phyloP scores from a whole-genome alignment of 441 rosid genomes.

The Brassica balearica region DNA sequence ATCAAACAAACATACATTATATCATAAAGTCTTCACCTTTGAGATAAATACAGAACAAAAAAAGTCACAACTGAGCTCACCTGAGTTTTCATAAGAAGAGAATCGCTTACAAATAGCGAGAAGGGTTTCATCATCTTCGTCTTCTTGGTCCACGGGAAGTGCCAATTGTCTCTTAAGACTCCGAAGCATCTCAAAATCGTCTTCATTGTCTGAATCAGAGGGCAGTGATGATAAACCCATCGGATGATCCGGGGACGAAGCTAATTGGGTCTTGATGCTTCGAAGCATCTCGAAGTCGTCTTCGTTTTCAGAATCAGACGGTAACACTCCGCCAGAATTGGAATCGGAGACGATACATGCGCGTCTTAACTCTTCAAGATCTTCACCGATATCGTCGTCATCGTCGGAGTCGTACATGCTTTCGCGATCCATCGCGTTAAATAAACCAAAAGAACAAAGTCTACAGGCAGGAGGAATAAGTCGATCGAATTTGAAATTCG shows the following conservation, averaged over 20 bases:
- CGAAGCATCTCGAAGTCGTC: conserved; percentile 67
- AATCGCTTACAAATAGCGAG: conserved; percentile 67
- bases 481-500: background rate
- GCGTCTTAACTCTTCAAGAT: conserved; percentile 71
- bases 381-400: conserved; percentile 55
- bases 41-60: background rate
- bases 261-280: conserved; percentile 53
- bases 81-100: conserved; percentile 25
- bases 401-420: conserved; percentile 12
- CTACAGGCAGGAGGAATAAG: background rate
- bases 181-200: conserved; percentile 64
- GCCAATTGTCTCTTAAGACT: conserved; percentile 56
- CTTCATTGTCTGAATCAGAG: conserved; percentile 59
- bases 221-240: conserved; percentile 21
- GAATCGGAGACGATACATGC: conserved; percentile 60
- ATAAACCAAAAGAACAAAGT: background rate
- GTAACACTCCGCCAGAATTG: conserved; percentile 4
- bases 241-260: conserved; percentile 33
- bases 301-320: conserved; percentile 48
- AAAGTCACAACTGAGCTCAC: conserved; percentile 37
- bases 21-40: conserved; percentile 30
- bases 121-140: conserved; percentile 61
- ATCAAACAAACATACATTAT: too few species aligned
- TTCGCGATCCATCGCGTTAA: conserved; percentile 23
- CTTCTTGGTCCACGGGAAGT: conserved; percentile 48